phyloP scores from a whole-genome alignment of 768 basidiomycete species.

The Lentinula guzmanii region DNA sequence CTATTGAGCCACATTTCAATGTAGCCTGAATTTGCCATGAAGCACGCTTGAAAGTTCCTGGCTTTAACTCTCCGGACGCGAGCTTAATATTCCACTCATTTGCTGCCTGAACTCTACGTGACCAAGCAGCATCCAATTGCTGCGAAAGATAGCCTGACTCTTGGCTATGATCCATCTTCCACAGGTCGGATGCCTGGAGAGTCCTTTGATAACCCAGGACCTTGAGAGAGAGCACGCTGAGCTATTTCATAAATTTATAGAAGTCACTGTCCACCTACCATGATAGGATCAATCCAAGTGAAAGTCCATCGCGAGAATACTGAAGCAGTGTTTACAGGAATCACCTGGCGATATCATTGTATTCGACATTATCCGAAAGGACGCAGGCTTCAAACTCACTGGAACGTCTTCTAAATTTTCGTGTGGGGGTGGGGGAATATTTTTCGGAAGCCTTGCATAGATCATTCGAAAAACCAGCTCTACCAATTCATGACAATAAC shows the following conservation, averaged over 20 bases:
- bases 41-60: slow-evolving; percentile 30
- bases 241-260: not conserved
- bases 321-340: slow-evolving; percentile 54
- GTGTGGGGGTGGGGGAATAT: slow-evolving; percentile 53
- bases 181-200: slow-evolving; percentile 69
- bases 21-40: slow-evolving; percentile 34
- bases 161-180: slow-evolving; percentile 52
- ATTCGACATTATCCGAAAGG: not conserved
- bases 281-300: slow-evolving; percentile 57
- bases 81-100: slow-evolving; percentile 51
- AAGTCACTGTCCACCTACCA: slow-evolving; percentile 22
- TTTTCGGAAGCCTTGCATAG: slow-evolving; percentile 45
- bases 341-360: slow-evolving; percentile 27
- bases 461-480: not conserved
- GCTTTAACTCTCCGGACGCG: slow-evolving; percentile 34
- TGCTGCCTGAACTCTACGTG: slow-evolving; percentile 38
- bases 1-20: slow-evolving; percentile 4
- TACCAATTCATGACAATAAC: slow-evolving; percentile 6
- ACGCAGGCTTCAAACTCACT: slow-evolving; percentile 18
- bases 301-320: slow-evolving; percentile 57
- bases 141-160: slow-evolving; percentile 45
- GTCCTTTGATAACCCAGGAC: slow-evolving; percentile 65
- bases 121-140: slow-evolving; percentile 53
- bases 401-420: slow-evolving; percentile 49
- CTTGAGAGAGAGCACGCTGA: slow-evolving; percentile 18